Base-by-base conservation (phyloP, 1,139 yeast species). In the Saccharomycopsis hybrid region DNA sequence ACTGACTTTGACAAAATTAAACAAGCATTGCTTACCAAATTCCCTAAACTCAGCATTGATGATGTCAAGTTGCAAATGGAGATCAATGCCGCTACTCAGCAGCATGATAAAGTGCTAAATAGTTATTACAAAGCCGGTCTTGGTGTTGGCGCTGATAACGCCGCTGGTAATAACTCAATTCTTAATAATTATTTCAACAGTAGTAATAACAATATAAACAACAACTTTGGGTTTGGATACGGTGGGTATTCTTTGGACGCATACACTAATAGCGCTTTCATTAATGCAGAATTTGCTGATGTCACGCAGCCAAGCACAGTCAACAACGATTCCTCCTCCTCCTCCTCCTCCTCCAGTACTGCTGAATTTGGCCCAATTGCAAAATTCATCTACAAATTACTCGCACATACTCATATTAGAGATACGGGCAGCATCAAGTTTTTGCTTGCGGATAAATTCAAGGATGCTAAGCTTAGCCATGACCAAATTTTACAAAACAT, bases 401-500 rank as follows among this genome's bases (percentile, higher is more conserved):
- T 50, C 11, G 36, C 41, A 5, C 35, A 41, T 27, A 39, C 42
- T 13, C 36, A 38, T 11, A 47, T 50, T 33, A 13, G 39, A 7
- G 53, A 50, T 36, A 4, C 41, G 27, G 48, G 36, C 8, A 48
- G 41, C 13, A 41, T 50, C 11, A 35, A 32, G 28, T 44, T 44
- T 31, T 36, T 50, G 13, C n/a, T 50, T 13, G n/a, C 5, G 24
- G 49, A 48, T 13, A 44, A 32, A 24, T 50, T 50, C 39, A 44
- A 41, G 31, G 35, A 32, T 18, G 5, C 24, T 4, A 31, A n/a
- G 25, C 5, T 48, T 11, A 18, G 49, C 4, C 46, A 50, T 33
- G 48, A 43, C 2, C 11, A 9, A 5, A 38, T 50, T 32, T 5
- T 3, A 9, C 28, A 47, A 4, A 28, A 41, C n/a, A 18, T 50